Percentiles rank a stretch among this genome's conserved stretches.
Conservation (phyloP, 1,139 yeast genomes). For the Casaregolazyma lundiana region DNA sequence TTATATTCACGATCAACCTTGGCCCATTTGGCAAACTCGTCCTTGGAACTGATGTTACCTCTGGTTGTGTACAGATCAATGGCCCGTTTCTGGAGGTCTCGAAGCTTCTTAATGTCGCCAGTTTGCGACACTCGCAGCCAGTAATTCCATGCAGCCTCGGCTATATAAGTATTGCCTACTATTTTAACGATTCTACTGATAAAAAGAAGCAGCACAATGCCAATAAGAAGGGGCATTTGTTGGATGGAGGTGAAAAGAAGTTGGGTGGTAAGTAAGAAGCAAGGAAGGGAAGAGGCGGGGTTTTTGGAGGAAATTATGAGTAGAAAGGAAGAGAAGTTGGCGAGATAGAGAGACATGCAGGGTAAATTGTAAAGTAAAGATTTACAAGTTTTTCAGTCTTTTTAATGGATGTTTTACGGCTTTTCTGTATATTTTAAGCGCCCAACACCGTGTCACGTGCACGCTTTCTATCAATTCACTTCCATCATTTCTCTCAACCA, state of each 20-base stretch:
- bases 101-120: constrained; percentile 36
- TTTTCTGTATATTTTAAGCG: too few species aligned
- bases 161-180: constrained; percentile 9
- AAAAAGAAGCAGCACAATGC: constrained; percentile 7
- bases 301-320: neutral
- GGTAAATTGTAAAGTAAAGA: neutral
- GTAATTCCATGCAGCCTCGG: constrained; percentile 36
- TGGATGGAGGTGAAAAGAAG: neutral
- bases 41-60: constrained; percentile 73
- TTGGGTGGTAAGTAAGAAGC: neutral
- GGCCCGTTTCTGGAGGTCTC: constrained; percentile 44
- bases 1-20: constrained; percentile 74
- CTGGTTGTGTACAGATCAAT: constrained; percentile 48
- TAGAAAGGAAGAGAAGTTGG: too few species aligned
- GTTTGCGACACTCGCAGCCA: constrained; percentile 38
- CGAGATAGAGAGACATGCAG: constrained; percentile 1
- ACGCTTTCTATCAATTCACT: too few species aligned
- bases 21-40: constrained; percentile 95
- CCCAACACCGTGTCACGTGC: too few species aligned
- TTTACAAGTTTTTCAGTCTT: too few species aligned
- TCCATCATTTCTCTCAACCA: neutral
- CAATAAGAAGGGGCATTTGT: constrained; percentile 7
- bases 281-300: neutral
- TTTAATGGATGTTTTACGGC: too few species aligned
- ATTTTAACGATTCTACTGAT: constrained; percentile 1